These are phyloP conservation scores for Termitomyces sp. DNA, from an alignment of 768 basidiomycete species.

Conservation along the genomic window DNA sequence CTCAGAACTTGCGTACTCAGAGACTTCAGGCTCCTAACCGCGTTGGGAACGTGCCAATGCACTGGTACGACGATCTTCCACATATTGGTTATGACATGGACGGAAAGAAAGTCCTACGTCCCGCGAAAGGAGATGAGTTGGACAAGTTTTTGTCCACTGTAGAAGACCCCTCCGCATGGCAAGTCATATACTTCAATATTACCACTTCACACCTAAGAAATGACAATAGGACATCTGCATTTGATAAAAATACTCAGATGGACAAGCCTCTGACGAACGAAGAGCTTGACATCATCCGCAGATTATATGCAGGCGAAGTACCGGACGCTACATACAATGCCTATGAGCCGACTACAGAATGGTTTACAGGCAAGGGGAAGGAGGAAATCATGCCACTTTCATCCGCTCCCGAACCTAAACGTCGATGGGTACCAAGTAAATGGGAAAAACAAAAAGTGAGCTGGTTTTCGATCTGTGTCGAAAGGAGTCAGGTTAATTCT, in stretches of 20 bases:
- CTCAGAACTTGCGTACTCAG: slow-evolving; percentile 7
- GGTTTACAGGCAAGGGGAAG: slow-evolving; percentile 96
- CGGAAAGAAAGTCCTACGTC: slow-evolving; percentile 90
- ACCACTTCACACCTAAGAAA: background rate
- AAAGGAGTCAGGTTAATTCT: background rate
- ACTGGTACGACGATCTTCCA: slow-evolving; percentile 99
- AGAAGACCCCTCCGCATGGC: slow-evolving; percentile 91
- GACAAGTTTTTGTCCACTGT: slow-evolving; percentile 95
- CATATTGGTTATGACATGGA: slow-evolving; percentile 96
- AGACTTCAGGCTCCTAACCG: slow-evolving; percentile 81
- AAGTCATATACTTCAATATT: slow-evolving; percentile 16
- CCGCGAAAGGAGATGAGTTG: slow-evolving; percentile 92
- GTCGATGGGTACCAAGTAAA: slow-evolving; percentile 94
- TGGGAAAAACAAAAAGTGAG: slow-evolving; percentile 99
- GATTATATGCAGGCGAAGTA: slow-evolving; percentile 87
- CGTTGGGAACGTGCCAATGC: slow-evolving; percentile 90
- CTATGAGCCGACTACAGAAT: slow-evolving; percentile 90
- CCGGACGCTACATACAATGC: slow-evolving; percentile 89
- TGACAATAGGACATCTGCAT: slow-evolving; percentile 73
- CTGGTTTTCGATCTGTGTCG: background rate
- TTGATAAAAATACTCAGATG: slow-evolving; percentile 82
- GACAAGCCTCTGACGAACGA: slow-evolving; percentile 84
- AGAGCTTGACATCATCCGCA: slow-evolving; percentile 91
- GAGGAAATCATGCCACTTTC: slow-evolving; percentile 93
- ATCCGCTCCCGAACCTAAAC: slow-evolving; percentile 90